Conservation (phyloP, 2,329 filamentous ascomycete genomes). For the Aspergillus caelatus region DNA sequence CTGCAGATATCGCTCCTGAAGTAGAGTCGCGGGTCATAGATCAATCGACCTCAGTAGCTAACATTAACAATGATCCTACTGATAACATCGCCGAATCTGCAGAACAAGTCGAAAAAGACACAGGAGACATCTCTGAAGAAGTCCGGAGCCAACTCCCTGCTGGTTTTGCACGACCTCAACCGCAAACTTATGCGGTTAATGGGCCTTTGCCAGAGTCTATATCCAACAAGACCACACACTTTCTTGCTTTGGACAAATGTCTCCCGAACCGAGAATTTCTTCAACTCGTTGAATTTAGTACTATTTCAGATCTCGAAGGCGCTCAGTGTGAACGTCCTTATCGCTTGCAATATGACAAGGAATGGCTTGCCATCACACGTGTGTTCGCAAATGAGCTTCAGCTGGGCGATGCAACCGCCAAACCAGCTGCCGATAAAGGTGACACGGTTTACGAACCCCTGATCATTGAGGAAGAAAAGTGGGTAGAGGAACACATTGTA, state of each 20-base stretch:
- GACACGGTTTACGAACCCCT: conserved; percentile 68
- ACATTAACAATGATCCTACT: background rate
- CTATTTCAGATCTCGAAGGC: conserved; percentile 43
- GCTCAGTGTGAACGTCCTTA: conserved; percentile 50
- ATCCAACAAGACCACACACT: conserved; percentile 76
- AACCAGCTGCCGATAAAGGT: conserved; percentile 63
- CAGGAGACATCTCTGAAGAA: conserved; percentile 58
- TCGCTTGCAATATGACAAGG: conserved; percentile 78
- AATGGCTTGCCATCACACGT: conserved; percentile 93
- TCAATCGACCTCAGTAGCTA: background rate
- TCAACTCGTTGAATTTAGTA: conserved; percentile 69
- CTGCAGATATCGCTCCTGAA: conserved; percentile 17
- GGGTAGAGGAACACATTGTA: conserved; percentile 79
- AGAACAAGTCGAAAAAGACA: conserved; percentile 9
- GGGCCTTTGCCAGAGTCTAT: conserved; percentile 72
- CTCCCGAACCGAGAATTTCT: conserved; percentile 78
- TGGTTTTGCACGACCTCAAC: conserved; percentile 62
- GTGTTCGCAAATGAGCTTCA: conserved; percentile 70
- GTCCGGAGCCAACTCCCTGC: conserved; percentile 75
- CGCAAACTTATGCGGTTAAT: conserved; percentile 46
- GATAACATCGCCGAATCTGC: background rate
- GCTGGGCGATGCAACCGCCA: conserved; percentile 62
- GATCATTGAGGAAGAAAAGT: conserved; percentile 71
- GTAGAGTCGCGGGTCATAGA: background rate
- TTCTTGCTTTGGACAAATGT: conserved; percentile 91